Conservation (phyloP, 352 stramenopile species). For the Phytophthora sp. region DNA sequence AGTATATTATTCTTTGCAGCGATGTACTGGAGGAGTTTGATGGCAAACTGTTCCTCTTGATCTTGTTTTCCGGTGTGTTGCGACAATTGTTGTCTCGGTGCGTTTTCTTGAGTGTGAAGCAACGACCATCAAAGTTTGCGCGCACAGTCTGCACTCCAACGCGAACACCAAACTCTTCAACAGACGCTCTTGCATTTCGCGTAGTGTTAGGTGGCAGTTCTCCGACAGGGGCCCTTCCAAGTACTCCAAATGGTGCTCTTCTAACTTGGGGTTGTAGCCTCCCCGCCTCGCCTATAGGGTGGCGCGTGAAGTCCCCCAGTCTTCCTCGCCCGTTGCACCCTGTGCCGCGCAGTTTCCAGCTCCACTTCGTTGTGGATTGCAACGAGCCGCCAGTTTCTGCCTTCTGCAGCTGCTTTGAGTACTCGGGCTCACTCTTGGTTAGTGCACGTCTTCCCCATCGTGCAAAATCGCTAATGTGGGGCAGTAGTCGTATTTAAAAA, state of each 20-base stretch:
- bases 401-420: not conserved
- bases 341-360: not conserved
- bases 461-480: no score
- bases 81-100: not conserved
- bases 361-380: not conserved
- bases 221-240: not conserved
- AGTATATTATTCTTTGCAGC: not conserved
- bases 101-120: not conserved
- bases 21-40: not conserved
- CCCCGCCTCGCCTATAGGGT: not conserved
- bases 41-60: not conserved
- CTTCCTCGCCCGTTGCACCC: not conserved
- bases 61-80: not conserved
- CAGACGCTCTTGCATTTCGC: not conserved
- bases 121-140: not conserved
- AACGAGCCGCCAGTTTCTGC: not conserved
- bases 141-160: not conserved
- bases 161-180: not conserved
- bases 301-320: not conserved
- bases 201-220: not conserved
- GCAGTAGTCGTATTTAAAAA: no score
- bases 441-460: not conserved
- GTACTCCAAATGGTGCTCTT: not conserved
- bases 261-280: not conserved
- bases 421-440: not conserved